Evolutionary conservation across 495 filamentous ascomycete genomes (phyloP), one percentile per base, ranked within the genome.

Genomic region (Penicillium silybi): DNA sequence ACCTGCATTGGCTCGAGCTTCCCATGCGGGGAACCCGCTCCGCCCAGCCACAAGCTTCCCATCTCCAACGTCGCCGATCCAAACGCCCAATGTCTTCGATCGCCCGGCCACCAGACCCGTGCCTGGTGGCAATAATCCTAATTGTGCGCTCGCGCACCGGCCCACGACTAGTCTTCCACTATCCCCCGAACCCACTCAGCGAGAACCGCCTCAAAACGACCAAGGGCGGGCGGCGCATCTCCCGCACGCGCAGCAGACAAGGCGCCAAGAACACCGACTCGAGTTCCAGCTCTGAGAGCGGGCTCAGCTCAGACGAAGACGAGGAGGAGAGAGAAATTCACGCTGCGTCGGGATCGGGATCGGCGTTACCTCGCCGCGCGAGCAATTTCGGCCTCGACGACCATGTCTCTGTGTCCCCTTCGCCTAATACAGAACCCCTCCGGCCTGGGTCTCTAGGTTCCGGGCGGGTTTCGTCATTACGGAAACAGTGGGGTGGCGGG

Each of bases 121-220:
- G 87, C 57, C 86, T 90, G 35, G 80, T 95, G 52, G 89, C 89
- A 5, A 79, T 88, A 41, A 79, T 95, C 37, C 82, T 96, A 32
- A 85, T 96, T 56, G 85, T 88, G 46, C 82, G 88, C 51, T 88
- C 89, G 6, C 83, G 85, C 46, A 86, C 88, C 55, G 90, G 90
- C 6, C 88, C 91, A 22, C 79, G 81, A 41, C 87, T 95, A 63
- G 85, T 95, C 61, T 97, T 95, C 75, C 91, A 97, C 73, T 95
- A 95, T 64, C 92, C 92, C 13, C 82, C 83, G 19, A 78, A 74
- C 50, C 85, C 79, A 8, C 75, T 74, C 47, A 70, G 64, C 62
- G 74, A 75, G 51, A 71, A 70, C 54, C 68, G 65, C 26, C 53
- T 70, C 16, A 68, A 65, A 55, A 68, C 63, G 34, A 50, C 57